Conservation (phyloP, 1,139 yeast species). For the Suhomyces atakaporum region DNA sequence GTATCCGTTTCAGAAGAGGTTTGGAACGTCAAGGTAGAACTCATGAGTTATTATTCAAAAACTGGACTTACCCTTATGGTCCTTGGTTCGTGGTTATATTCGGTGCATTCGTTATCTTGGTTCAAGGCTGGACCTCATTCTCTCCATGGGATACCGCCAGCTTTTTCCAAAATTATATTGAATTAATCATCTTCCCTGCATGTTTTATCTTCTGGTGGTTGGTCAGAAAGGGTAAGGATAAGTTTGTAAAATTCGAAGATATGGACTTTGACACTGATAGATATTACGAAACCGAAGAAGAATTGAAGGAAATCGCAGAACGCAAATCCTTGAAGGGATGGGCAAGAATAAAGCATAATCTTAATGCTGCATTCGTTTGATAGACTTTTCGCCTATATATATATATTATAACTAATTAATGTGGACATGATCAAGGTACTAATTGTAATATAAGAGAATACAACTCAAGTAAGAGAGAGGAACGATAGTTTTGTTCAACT, state of each 20-base stretch:
- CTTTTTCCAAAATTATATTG: conserved; percentile 42
- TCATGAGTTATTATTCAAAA: conserved; percentile 35
- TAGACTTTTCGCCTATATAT: neutral
- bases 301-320: conserved; percentile 38
- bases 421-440: conserved; percentile 1
- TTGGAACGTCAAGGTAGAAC: conserved; percentile 38
- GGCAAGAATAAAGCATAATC: conserved; percentile 38
- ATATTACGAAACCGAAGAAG: conserved; percentile 54
- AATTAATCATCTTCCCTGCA: conserved; percentile 40
- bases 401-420: conserved; percentile 4
- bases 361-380: conserved; percentile 18
- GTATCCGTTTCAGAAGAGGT: conserved; percentile 44
- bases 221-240: conserved; percentile 46
- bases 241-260: conserved; percentile 48
- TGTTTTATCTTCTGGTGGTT: conserved; percentile 47
- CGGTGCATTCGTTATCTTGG: conserved; percentile 38
- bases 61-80: conserved; percentile 48
- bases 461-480: neutral
- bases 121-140: conserved; percentile 55
- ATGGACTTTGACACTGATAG: conserved; percentile 68
- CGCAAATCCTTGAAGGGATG: conserved; percentile 48
- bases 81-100: conserved; percentile 41
- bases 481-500: too few relatives aligned
- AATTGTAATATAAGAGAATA: neutral
- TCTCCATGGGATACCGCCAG: conserved; percentile 44